Evolutionary conservation across 306 rosid species (phyloP).

Genomic region (Corylus heterophylla): DNA sequence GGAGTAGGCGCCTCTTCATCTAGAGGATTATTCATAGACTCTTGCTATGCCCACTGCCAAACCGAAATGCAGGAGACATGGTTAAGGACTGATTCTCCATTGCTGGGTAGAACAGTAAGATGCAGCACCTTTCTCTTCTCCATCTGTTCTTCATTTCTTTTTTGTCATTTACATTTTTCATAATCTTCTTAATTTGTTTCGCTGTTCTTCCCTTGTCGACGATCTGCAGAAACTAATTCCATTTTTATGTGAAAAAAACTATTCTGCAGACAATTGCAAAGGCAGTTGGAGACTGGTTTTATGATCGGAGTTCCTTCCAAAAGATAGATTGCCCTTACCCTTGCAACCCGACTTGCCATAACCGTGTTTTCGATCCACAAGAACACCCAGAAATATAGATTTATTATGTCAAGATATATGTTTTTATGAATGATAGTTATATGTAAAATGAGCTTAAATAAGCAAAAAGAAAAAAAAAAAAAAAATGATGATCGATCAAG

Average conservation of each 20-base stretch:
- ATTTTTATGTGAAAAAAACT: slow-evolving; percentile 5
- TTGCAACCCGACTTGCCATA: slow-evolving; percentile 91
- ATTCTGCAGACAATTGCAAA: slow-evolving; percentile 69
- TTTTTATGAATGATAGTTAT: slow-evolving; percentile 17
- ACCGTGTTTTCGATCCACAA: slow-evolving; percentile 50
- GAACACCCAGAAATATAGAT: slow-evolving; percentile 46
- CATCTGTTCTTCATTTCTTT: too few species aligned
- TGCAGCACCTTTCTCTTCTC: too few species aligned
- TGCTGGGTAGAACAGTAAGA: slow-evolving; percentile 60
- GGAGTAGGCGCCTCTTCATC: slow-evolving; percentile 43
- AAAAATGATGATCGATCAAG: slow-evolving; percentile 20
- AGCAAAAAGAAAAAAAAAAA: slow-evolving; percentile 3
- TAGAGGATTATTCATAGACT: slow-evolving; percentile 74
- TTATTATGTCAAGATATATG: background rate
- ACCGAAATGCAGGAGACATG: slow-evolving; percentile 89
- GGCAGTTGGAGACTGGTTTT: slow-evolving; percentile 93
- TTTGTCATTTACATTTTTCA: background rate
- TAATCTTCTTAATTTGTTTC: background rate
- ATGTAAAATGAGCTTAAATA: slow-evolving; percentile 20
- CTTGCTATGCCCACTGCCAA: slow-evolving; percentile 96
- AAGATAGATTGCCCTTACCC: slow-evolving; percentile 86
- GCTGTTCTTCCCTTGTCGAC: background rate
- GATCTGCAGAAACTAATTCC: background rate
- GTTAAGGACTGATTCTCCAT: slow-evolving; percentile 72
- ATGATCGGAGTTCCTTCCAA: slow-evolving; percentile 59